Base-by-base conservation (phyloP, 306 rosid genomes). In the Vicia sativa region DNA sequence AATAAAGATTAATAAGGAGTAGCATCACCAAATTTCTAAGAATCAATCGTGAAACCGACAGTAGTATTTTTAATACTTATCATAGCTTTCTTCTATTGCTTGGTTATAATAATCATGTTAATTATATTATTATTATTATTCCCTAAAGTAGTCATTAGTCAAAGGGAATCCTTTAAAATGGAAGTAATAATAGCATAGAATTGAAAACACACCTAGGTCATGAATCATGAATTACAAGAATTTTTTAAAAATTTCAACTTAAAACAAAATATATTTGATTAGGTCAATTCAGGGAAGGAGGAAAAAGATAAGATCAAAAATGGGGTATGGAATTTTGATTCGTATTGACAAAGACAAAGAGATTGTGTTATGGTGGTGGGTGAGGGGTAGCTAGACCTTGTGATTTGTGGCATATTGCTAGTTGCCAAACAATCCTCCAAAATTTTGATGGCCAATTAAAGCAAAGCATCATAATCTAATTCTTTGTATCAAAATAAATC, bases 91-190 rank as follows among this genome's bases (percentile, higher is more conserved):
- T 70, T 35, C 13, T 45, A 48, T 48, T 62, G 71, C 39, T 55
- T 71, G 76, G 75, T 67, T 70, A 71, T 75, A 29, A 75, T 64
- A 19, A 75, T 70, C 39, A 64, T 56, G 72, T 45, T 70, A 70
- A 78, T 74, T 77, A 54, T 5, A 54, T 25, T 52, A 50, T 7
- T 52, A 50, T 7, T 31, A 31, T 18, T 50, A 74, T 68, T 77
- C 65, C 60, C 70, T 26, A 77, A 76, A 81, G 77, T 75, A 71
- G 90, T 87, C 90, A 81, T 74, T 75, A 71, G 90, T 87, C 90
- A 87, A 84, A 81, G 74, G 49, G 90, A 74, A 78, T 77, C 80
- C 78, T 75, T 78, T 80, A 74, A 73, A 35, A 74, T 78, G 79
- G 66, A 80, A 79, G 79, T 65, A 84, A 84, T 86, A 80, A 84